A percentile compares a stretch with the other conserved stretches of the same genome.
phyloP scores from a whole-genome alignment of 352 stramenopile species.

The Aphanomyces astaci region DNA sequence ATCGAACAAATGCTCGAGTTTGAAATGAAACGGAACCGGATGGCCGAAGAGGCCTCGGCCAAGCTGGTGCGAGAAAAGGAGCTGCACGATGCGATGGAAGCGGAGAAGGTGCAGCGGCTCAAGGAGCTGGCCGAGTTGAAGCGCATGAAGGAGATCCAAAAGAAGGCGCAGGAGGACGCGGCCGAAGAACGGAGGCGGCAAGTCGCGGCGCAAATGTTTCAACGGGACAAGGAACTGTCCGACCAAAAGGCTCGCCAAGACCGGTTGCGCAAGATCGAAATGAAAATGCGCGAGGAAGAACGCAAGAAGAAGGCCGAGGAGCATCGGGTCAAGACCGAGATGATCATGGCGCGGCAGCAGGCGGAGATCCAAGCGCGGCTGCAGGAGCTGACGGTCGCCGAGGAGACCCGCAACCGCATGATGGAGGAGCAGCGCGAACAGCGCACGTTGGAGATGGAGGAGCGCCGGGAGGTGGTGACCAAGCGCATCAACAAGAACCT shows the following conservation, averaged over 20 bases:
- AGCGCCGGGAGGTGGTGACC: slow-evolving; percentile 44
- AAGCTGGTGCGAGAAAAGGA: slow-evolving; percentile 61
- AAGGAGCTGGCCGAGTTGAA: slow-evolving; percentile 69
- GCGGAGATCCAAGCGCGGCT: slow-evolving; percentile 53
- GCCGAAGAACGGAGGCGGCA: slow-evolving; percentile 69
- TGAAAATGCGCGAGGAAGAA: slow-evolving; percentile 57
- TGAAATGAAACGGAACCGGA: slow-evolving; percentile 83
- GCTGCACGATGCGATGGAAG: slow-evolving; percentile 58
- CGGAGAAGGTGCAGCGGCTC: slow-evolving; percentile 48
- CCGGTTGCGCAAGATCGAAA: slow-evolving; percentile 51
- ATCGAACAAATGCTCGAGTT: slow-evolving; percentile 89
- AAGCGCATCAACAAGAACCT: slow-evolving; percentile 64
- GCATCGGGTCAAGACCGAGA: slow-evolving; percentile 49
- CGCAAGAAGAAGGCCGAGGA: slow-evolving; percentile 67
- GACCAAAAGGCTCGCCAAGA: slow-evolving; percentile 77
- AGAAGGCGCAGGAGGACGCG: slow-evolving; percentile 72
- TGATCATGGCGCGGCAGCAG: slow-evolving; percentile 51
- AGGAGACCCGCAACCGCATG: slow-evolving; percentile 59
- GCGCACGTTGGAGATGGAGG: slow-evolving; percentile 56
- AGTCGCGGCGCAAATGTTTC: slow-evolving; percentile 57
- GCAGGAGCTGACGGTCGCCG: slow-evolving; percentile 51
- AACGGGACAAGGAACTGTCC: slow-evolving; percentile 56
- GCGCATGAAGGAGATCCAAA: slow-evolving; percentile 69
- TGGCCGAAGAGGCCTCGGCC: slow-evolving; percentile 64
- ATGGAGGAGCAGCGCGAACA: slow-evolving; percentile 62